phyloP scores from a whole-genome alignment of 768 basidiomycete species.

The Auricularia auricula-judae region DNA sequence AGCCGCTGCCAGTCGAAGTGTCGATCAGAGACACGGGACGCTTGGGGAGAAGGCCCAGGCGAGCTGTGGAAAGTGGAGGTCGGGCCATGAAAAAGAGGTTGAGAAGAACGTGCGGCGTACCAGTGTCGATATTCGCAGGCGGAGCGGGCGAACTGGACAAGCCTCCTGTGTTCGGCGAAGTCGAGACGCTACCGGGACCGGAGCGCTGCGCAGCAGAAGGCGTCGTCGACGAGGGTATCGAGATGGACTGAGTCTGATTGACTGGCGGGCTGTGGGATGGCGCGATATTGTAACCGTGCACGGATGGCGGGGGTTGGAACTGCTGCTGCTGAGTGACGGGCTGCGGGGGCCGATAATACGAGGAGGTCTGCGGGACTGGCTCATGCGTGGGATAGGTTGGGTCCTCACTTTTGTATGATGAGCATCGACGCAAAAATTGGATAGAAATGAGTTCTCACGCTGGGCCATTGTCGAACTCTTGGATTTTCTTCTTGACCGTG shows the following conservation, averaged over 20 bases:
- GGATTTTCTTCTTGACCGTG: conserved; percentile 76
- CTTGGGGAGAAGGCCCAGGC: not conserved
- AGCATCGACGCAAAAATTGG: not conserved
- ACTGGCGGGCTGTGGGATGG: not conserved
- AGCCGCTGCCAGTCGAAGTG: not conserved
- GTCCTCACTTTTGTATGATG: not conserved
- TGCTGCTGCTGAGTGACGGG: not conserved
- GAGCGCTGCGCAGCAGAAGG: not conserved
- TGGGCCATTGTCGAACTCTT: conserved; percentile 53
- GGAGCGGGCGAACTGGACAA: not conserved
- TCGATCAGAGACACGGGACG: not conserved
- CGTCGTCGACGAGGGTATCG: not conserved
- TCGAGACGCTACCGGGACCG: not conserved
- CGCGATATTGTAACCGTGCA: not conserved
- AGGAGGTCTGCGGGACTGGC: not conserved
- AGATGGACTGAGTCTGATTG: not conserved
- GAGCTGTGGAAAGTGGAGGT: not conserved
- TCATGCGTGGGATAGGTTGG: not conserved
- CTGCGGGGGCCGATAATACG: not conserved
- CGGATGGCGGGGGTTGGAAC: not conserved
- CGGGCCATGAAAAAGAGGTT: not conserved
- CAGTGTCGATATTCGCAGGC: not conserved
- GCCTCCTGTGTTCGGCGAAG: not conserved
- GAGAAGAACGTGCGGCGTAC: not conserved
- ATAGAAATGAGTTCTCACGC: not conserved